Evolutionary conservation across 1,284 basidiomycete species (phyloP).

Genomic region (Malassezia restricta): DNA sequence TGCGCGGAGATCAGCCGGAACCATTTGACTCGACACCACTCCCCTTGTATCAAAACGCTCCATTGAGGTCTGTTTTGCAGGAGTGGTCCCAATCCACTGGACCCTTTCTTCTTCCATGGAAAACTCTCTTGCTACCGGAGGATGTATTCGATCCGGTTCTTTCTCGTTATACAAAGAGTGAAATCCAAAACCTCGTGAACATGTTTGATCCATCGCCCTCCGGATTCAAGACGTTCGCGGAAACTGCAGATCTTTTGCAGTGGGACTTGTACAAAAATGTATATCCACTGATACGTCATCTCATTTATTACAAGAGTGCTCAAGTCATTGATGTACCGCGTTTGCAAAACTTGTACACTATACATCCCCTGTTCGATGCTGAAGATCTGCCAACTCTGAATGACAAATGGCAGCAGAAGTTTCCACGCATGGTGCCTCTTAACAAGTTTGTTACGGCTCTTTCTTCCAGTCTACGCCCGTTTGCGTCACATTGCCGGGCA

Average conservation of each 20-base stretch:
- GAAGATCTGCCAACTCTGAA: slow-evolving; percentile 56
- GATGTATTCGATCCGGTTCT: slow-evolving; percentile 15
- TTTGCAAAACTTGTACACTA: slow-evolving; percentile 70
- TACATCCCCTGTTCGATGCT: slow-evolving; percentile 31
- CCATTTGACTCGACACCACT: slow-evolving; percentile 8
- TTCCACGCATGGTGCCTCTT: slow-evolving; percentile 61
- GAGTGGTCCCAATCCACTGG: slow-evolving; percentile 47
- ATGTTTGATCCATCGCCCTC: slow-evolving; percentile 4
- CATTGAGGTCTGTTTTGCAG: slow-evolving; percentile 14
- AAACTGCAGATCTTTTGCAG: slow-evolving; percentile 69
- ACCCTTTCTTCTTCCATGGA: slow-evolving; percentile 75
- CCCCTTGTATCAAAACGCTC: slow-evolving; percentile 6
- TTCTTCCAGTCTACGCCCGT: slow-evolving; percentile 20
- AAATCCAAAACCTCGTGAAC: neutral
- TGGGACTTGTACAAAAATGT: slow-evolving; percentile 76
- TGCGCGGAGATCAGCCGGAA: slow-evolving; percentile 21
- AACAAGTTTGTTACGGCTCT: slow-evolving; percentile 26
- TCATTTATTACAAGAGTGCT: slow-evolving; percentile 77
- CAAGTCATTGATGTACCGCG: slow-evolving; percentile 76
- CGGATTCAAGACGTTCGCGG: slow-evolving; percentile 56
- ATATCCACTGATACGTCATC: slow-evolving; percentile 73
- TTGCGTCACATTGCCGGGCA: slow-evolving; percentile 20
- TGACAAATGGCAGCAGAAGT: slow-evolving; percentile 57
- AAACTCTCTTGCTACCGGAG: slow-evolving; percentile 64
- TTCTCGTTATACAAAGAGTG: neutral